Evolutionary conservation across 495 filamentous ascomycete genomes (phyloP).

Genomic region (Pyronema omphalodes): DNA sequence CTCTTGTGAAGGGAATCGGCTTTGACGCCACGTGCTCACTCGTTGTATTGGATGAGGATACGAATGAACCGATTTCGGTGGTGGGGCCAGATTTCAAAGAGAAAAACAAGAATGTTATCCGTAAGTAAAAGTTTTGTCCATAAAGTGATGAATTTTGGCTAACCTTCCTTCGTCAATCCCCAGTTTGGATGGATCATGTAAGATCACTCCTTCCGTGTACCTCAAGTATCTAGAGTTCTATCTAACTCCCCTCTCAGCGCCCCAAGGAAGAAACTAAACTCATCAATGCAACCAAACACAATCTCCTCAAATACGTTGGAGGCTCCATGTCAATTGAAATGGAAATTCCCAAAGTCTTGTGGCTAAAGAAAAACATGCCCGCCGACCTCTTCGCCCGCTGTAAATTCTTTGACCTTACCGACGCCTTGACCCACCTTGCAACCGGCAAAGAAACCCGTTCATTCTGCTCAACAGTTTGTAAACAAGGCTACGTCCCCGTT

Average conservation of each 20-base stretch:
- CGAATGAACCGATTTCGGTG: constrained; percentile 73
- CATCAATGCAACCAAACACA: constrained; percentile 84
- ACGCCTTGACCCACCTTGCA: constrained; percentile 87
- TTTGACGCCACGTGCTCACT: constrained; percentile 97
- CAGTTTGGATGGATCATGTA: constrained; percentile 26
- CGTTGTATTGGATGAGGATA: constrained; percentile 71
- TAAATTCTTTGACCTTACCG: constrained; percentile 88
- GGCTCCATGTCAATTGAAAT: constrained; percentile 97
- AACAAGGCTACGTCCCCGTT: constrained; percentile 86
- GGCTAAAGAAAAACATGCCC: constrained; percentile 98
- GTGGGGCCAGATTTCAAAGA: constrained; percentile 64
- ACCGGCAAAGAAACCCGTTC: constrained; percentile 85
- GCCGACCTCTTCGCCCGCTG: constrained; percentile 69
- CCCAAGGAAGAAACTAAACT: constrained; percentile 71
- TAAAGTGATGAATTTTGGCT: not conserved
- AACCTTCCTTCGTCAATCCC: not conserved
- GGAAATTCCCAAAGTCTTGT: constrained; percentile 94
- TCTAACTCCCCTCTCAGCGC: constrained; percentile 36
- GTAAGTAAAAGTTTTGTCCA: constrained; percentile 8
- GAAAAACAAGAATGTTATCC: constrained; percentile 18
- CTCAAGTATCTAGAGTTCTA: not conserved
- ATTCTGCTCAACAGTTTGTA: constrained; percentile 86
- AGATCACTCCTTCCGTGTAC: not conserved
- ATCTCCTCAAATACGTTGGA: constrained; percentile 85
- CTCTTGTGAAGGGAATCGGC: constrained; percentile 64